Base-by-base conservation (phyloP, 2,329 filamentous ascomycete genomes). In the Allantophomopsis cytisporea region DNA sequence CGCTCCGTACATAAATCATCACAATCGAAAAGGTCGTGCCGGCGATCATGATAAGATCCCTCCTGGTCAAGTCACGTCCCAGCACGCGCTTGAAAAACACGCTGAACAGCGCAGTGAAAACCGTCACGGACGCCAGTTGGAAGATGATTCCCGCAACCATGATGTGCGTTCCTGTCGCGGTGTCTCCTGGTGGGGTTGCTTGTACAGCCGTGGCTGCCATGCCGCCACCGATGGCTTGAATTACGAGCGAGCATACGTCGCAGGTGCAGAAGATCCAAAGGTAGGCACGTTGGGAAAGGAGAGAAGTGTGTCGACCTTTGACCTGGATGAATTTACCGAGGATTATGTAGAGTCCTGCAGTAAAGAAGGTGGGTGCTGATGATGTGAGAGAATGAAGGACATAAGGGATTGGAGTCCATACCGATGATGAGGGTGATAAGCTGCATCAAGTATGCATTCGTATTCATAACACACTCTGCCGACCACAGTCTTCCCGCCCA, bases 291-390 rank as follows among this genome's bases (percentile, higher is more conserved):
- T 72, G 67, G 2, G 55, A 57, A 39, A 76, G 44, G 43, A 69
- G 68, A 12, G 70, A 73, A 38, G 70, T 58, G 30, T 47, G 35
- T 10, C 66, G 62, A 55, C 60, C 62, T 44, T 75, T 59, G 35
- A 63, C 56, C 23, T 69, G 58, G 44, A 67, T 64, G 46, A 73
- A 55, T 59, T 76, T 71, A 56, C 75, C 74, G 44, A 79, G 68
- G 4, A 71, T 76, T 16, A 79, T 65, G 60, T 79, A 79, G 55
- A 78, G 67, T 51, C 66, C 67, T 47, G 73, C 70, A 58, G 71
- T 75, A 58, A 75, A 63, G 41, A 77, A 65, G 31, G 73, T 41
- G 7, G 48, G 48, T 17, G 48, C 23, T 28, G 23, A 12, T 4
- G 3, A 10, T 45, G 48, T 31, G 20, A 15, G n/a, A 17, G 15